These are phyloP conservation scores for Triticum monococcum DNA, from an alignment of 176 grass and related monocot genomes.

Conservation along the genomic window DNA sequence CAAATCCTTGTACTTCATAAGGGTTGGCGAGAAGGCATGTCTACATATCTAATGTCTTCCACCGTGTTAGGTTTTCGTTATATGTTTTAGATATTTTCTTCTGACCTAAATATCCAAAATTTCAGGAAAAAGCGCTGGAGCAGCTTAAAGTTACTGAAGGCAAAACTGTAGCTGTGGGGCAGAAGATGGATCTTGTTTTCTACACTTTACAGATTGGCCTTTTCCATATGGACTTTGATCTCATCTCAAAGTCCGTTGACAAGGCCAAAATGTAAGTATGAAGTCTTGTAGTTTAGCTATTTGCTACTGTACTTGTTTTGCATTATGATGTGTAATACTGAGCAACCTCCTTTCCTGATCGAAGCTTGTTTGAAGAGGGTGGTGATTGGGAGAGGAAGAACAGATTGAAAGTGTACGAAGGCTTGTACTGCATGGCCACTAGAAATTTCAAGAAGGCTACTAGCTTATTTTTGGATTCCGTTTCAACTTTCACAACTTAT, in stretches of 20 bases:
- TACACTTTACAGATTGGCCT: slow-evolving; percentile 83
- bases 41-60: background rate
- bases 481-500: slow-evolving; percentile 97
- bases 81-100: background rate
- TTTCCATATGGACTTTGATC: slow-evolving; percentile 98
- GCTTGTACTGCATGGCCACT: slow-evolving; percentile 86
- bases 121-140: slow-evolving; percentile 87
- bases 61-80: background rate
- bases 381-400: slow-evolving; percentile 99
- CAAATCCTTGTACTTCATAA: slow-evolving; percentile 86
- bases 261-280: slow-evolving; percentile 85
- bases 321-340: background rate
- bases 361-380: slow-evolving; percentile 94
- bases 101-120: slow-evolving; percentile 17
- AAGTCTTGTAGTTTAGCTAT: background rate
- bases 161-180: slow-evolving; percentile 94
- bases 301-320: slow-evolving; percentile 21
- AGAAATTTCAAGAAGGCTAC: slow-evolving; percentile 95
- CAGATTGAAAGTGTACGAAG: slow-evolving; percentile 97
- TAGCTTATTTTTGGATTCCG: slow-evolving; percentile 94
- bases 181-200: slow-evolving; percentile 99
- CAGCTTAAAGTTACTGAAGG: slow-evolving; percentile 97
- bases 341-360: slow-evolving; percentile 15
- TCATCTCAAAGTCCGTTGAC: slow-evolving; percentile 95
- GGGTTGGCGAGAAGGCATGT: slow-evolving; percentile 84